Base-by-base conservation (phyloP, 2,329 filamentous ascomycete genomes). In the Xylariaceae sp. region DNA sequence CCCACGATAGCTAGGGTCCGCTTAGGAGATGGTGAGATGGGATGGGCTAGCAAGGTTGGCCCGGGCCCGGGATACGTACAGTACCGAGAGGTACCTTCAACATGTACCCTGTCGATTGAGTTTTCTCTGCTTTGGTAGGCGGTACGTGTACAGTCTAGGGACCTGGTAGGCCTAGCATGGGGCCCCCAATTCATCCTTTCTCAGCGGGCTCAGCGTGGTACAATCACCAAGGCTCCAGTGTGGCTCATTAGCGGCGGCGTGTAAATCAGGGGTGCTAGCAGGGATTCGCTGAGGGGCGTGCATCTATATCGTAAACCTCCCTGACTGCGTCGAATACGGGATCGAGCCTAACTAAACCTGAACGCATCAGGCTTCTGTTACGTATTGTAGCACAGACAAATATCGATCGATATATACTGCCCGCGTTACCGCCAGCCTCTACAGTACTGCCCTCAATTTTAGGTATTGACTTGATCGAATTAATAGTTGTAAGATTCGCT, bases 221-320 rank as follows among this genome's bases (percentile, higher is more conserved):
- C 62, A 64, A 58, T 62, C 56, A 59, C 58, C 53, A 57, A 63
- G 52, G 53, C 57, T 61, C 58, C 57, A 60, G 54, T 64, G 55
- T 64, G 59, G 60, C 59, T 64, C 61, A 46, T 57, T 59, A 44
- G 60, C 60, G 61, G 62, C 57, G 58, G 58, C 59, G 62, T 62
- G 58, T 60, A 61, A 57, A 60, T 49, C 52, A 54, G 54, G 62
- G 51, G 62, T 50, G 44, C 11, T 48, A 30, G 37, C 56, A 49
- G 26, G 55, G 55, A 43, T 3, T 9, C 3, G 41, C n/a, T 10
- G n/a, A 11, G 41, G 58, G 44, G 55, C 43, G 49, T 57, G 50
- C 48, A 47, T 57, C 58, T 60, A 61, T 57, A 59, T 53, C 43
- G 53, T 56, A 53, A 47, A 44, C 20, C 6, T 52, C 13, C 30